Conservation (phyloP, 2,329 filamentous ascomycete species). For the Diaporthe capsici region DNA sequence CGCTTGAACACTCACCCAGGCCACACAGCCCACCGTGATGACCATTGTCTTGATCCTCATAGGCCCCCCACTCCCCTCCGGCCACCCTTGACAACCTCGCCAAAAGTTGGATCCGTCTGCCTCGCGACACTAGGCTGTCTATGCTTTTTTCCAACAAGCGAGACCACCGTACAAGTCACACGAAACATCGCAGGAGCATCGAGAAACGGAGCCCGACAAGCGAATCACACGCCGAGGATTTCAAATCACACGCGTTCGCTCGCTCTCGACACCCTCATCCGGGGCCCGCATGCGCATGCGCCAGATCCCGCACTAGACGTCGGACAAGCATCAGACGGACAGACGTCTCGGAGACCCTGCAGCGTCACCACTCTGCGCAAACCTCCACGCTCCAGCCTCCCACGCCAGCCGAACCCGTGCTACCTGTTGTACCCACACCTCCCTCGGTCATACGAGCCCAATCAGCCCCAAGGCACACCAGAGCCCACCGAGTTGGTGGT, state of each 20-base stretch:
- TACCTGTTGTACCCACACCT: conserved; percentile 29
- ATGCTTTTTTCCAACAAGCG: not conserved
- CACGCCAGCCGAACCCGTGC: conserved; percentile 9
- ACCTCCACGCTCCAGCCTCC: not conserved
- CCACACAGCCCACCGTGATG: conserved; percentile 32
- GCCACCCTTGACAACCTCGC: conserved; percentile 21
- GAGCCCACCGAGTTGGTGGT: conserved; percentile 14
- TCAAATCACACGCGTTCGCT: conserved; percentile 36
- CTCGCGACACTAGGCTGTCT: conserved; percentile 19
- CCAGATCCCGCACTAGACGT: conserved; percentile 20
- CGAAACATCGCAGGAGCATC: not conserved
- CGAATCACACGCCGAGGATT: conserved; percentile 41
- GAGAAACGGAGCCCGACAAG: conserved; percentile 11
- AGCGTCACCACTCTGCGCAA: conserved; percentile 15
- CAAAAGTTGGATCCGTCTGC: conserved; percentile 6
- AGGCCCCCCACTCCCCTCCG: conserved; percentile 14
- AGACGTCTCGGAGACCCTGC: conserved; percentile 14
- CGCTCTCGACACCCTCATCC: conserved; percentile 13
- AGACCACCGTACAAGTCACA: not conserved
- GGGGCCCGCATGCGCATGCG: not conserved
- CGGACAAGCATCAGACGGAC: conserved; percentile 26
- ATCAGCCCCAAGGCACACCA: not conserved
- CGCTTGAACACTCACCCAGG: not conserved
- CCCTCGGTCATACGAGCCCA: conserved; percentile 22
- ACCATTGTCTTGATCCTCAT: conserved; percentile 42